Percentiles rank a stretch among this genome's conserved stretches.
Conservation (phyloP, 129 eudicot species). For the Mikania micrantha region DNA sequence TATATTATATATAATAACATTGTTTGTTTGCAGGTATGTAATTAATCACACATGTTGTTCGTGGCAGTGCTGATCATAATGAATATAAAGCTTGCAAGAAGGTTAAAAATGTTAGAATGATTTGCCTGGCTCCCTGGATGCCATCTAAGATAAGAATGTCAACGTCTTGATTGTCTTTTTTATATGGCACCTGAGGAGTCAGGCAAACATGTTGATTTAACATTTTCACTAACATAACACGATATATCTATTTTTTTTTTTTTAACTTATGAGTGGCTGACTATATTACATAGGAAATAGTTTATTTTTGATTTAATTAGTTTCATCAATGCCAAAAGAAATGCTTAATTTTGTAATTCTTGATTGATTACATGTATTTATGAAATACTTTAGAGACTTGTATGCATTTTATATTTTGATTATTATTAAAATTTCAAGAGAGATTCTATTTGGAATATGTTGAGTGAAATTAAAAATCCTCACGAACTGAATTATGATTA, state of each 20-base stretch:
- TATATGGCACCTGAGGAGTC: conserved; percentile 41
- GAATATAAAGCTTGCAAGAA: background rate
- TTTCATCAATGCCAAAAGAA: too few relatives aligned
- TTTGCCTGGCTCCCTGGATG: conserved; percentile 50
- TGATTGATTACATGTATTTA: too few relatives aligned
- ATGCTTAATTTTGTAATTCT: too few relatives aligned
- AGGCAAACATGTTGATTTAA: conserved; percentile 24
- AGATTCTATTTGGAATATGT: background rate
- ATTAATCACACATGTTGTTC: background rate
- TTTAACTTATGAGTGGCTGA: too few relatives aligned
- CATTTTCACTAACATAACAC: too few relatives aligned
- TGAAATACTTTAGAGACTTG: background rate
- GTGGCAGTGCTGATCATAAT: background rate
- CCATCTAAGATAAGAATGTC: conserved; percentile 29
- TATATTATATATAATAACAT: too few relatives aligned
- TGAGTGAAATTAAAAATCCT: background rate
- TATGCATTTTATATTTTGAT: background rate
- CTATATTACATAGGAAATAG: too few relatives aligned
- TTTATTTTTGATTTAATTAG: too few relatives aligned
- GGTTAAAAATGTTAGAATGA: too few relatives aligned
- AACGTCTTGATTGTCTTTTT: conserved; percentile 12
- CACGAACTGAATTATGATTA: background rate
- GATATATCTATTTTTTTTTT: too few relatives aligned
- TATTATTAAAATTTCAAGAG: background rate
- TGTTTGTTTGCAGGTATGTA: conserved; percentile 5